Percentiles rank a stretch among this genome's conserved stretches.
Evolutionary conservation across 2,329 filamentous ascomycete genomes (phyloP).

Genomic region (Metarhizium robertsii): DNA sequence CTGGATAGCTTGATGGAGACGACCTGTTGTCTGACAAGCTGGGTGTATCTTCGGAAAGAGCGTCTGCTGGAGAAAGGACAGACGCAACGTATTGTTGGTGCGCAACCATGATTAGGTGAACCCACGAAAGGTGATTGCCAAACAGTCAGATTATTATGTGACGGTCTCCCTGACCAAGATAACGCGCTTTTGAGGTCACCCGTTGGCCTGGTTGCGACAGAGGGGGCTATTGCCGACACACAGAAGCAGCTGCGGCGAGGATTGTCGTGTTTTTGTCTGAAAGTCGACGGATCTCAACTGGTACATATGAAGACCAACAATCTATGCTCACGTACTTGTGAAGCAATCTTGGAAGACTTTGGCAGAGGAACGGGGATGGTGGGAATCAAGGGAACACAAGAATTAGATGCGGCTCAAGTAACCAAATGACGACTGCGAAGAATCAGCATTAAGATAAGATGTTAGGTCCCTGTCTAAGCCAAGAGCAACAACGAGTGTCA

Average conservation of each 20-base stretch:
- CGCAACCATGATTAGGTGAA: conserved; percentile 24
- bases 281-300: background rate
- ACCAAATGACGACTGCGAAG: background rate
- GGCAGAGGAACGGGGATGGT: background rate
- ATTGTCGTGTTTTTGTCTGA: background rate
- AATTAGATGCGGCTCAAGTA: background rate
- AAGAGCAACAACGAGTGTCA: background rate
- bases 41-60: conserved; percentile 17
- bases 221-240: background rate
- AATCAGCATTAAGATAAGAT: conserved; percentile 20
- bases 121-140: conserved; percentile 1
- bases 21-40: conserved; percentile 18
- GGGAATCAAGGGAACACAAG: background rate
- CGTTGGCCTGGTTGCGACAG: background rate
- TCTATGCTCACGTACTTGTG: background rate
- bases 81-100: conserved; percentile 23
- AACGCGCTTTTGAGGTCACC: background rate
- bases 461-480: conserved; percentile 17
- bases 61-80: conserved; percentile 22
- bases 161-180: background rate
- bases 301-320: background rate
- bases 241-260: background rate
- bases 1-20: conserved; percentile 17
- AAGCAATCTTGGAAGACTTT: background rate
- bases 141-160: background rate